A percentile compares a stretch with the other conserved stretches of the same genome.
These are phyloP conservation scores for Calvatia gigantea DNA, from an alignment of 768 basidiomycete species.

Conservation along the genomic window DNA sequence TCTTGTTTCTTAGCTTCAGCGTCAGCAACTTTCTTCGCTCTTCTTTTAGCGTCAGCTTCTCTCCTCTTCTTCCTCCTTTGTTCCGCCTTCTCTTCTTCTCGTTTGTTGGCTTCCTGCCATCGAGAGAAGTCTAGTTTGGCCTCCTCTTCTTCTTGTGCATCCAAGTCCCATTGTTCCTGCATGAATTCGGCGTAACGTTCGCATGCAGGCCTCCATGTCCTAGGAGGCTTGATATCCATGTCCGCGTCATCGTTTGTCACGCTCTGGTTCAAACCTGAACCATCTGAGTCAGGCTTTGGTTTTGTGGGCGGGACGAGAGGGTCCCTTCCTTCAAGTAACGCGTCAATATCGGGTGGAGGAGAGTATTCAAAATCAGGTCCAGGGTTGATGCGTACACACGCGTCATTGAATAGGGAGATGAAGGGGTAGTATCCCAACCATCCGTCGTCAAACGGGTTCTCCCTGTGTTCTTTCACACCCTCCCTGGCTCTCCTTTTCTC, in stretches of 20 bases:
- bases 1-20: conserved; percentile 5
- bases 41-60: conserved; percentile 29
- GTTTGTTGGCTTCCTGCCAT: conserved; percentile 34
- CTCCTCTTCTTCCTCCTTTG: conserved; percentile 48
- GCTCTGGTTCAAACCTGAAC: not conserved
- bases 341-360: conserved; percentile 77
- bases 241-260: conserved; percentile 8
- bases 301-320: not conserved
- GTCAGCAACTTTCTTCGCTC: conserved; percentile 16
- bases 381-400: conserved; percentile 78
- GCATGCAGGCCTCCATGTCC: conserved; percentile 73
- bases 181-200: conserved; percentile 87
- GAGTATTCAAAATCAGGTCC: conserved; percentile 84
- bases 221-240: conserved; percentile 22
- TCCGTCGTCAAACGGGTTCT: conserved; percentile 92
- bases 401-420: conserved; percentile 90
- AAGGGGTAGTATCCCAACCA: conserved; percentile 94
- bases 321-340: conserved; percentile 39
- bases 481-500: conserved; percentile 62
- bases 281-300: conserved; percentile 3
- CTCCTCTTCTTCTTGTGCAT: conserved; percentile 73
- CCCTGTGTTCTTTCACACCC: conserved; percentile 69
- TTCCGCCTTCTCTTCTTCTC: conserved; percentile 47
- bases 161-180: conserved; percentile 75
- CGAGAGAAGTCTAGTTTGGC: conserved; percentile 43